Conservation (phyloP, 1,284 basidiomycete genomes). For the Agroathelia rolfsii region DNA sequence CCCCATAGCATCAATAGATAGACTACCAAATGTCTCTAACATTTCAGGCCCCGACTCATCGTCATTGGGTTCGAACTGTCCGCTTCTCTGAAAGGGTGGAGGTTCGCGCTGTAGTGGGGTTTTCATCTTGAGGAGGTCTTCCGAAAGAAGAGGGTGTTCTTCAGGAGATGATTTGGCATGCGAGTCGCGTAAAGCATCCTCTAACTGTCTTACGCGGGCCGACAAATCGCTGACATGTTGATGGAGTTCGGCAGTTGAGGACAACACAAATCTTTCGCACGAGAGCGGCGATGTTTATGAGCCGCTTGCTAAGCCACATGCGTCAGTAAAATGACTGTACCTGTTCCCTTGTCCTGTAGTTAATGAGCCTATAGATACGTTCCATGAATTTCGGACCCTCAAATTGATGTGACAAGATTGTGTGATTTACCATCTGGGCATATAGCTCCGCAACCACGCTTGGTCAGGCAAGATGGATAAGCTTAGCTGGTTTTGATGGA, state of each 20-base stretch:
- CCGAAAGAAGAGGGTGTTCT: constrained; percentile 53
- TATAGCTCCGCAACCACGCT: constrained; percentile 67
- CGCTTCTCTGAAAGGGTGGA: constrained; percentile 17
- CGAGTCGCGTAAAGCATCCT: constrained; percentile 54
- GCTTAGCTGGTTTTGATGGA: too few species aligned
- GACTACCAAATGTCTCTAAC: constrained; percentile 67
- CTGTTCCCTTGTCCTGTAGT: constrained; percentile 75
- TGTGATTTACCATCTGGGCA: constrained; percentile 40
- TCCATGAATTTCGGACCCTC: constrained; percentile 2
- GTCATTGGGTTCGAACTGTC: constrained; percentile 30
- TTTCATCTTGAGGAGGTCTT: constrained; percentile 63
- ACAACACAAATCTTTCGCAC: constrained; percentile 57
- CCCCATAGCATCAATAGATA: constrained; percentile 59
- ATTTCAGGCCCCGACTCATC: constrained; percentile 60
- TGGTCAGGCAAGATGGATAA: too few species aligned
- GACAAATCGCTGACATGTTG: constrained; percentile 72
- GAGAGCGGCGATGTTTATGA: constrained; percentile 11
- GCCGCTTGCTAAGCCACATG: neutral
- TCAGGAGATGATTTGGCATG: constrained; percentile 53
- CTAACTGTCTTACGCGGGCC: constrained; percentile 66
- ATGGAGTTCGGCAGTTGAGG: constrained; percentile 73
- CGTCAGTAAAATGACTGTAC: constrained; percentile 25
- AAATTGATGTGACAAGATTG: constrained; percentile 3
- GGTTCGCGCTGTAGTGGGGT: constrained; percentile 60
- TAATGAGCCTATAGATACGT: constrained; percentile 41